These are phyloP conservation scores for Phellopilus nigrolimitatus DNA, from an alignment of 1,284 basidiomycete genomes.

Conservation along the genomic window DNA sequence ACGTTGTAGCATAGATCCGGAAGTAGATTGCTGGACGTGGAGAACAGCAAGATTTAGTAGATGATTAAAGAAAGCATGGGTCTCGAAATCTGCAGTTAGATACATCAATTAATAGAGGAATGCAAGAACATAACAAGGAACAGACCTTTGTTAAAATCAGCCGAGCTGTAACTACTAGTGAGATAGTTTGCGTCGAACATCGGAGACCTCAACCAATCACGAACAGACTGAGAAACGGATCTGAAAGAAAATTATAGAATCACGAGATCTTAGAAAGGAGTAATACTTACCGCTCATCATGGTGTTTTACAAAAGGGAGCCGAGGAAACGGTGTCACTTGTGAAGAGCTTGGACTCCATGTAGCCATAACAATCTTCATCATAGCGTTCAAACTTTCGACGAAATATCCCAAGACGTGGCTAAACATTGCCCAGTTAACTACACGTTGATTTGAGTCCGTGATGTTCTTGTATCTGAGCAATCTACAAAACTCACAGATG, in stretches of 20 bases:
- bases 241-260: background rate
- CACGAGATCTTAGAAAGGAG: background rate
- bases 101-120: constrained; percentile 1
- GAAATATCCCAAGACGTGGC: constrained; percentile 40
- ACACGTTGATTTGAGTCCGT: constrained; percentile 12
- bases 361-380: constrained; percentile 29
- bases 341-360: constrained; percentile 24
- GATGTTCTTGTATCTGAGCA: background rate
- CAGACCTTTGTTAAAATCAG: constrained; percentile 7
- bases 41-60: constrained; percentile 20
- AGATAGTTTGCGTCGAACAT: constrained; percentile 8
- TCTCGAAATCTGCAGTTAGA: constrained; percentile 20
- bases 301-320: constrained; percentile 17
- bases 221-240: background rate
- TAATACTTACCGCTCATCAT: constrained; percentile 29
- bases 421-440: constrained; percentile 61
- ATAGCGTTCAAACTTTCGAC: constrained; percentile 39
- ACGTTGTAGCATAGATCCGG: constrained; percentile 12
- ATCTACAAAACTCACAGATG: constrained; percentile 40
- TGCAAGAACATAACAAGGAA: constrained; percentile 15
- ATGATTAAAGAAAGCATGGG: constrained; percentile 19
- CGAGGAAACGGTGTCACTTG: constrained; percentile 18
- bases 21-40: constrained; percentile 16
- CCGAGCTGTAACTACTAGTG: background rate
- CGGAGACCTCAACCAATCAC: constrained; percentile 7